Percentiles rank a stretch among this genome's conserved stretches.
These are phyloP conservation scores for Heliocybe sulcata DNA, from an alignment of 1,284 basidiomycete species.

Conservation along the genomic window DNA sequence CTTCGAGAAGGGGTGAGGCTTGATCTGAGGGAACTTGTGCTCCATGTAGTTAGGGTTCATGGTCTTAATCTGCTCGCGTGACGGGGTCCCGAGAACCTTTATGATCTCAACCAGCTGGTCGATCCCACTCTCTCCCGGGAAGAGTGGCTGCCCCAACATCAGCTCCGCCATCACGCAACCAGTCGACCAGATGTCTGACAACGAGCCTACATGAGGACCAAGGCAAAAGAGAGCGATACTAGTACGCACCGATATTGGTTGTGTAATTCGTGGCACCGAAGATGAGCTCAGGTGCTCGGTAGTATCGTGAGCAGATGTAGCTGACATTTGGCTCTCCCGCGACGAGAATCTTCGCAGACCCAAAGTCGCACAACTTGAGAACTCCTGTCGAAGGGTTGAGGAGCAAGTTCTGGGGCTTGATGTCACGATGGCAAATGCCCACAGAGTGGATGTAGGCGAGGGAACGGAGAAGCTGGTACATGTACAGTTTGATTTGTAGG, in stretches of 20 bases:
- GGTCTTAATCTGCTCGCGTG: slow-evolving; percentile 99
- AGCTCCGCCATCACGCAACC: slow-evolving; percentile 99
- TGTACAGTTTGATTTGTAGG: slow-evolving; percentile 97
- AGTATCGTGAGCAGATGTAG: slow-evolving; percentile 99
- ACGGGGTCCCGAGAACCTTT: slow-evolving; percentile 98
- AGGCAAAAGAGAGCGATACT: slow-evolving; percentile 2
- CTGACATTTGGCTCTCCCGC: slow-evolving; percentile 98
- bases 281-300: slow-evolving; percentile 98
- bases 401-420: slow-evolving; percentile 98
- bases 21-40: slow-evolving; percentile 99
- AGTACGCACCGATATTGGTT: slow-evolving; percentile 89
- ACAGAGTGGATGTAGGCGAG: slow-evolving; percentile 98
- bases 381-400: slow-evolving; percentile 95
- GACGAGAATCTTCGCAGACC: slow-evolving; percentile 97
- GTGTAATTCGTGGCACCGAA: slow-evolving; percentile 99
- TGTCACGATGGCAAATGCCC: slow-evolving; percentile 97
- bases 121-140: slow-evolving; percentile 99
- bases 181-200: slow-evolving; percentile 95
- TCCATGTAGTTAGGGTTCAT: slow-evolving; percentile 99
- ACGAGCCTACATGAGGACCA: slow-evolving; percentile 8
- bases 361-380: slow-evolving; percentile 98
- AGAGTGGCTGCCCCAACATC: slow-evolving; percentile 98
- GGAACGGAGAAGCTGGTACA: slow-evolving; percentile 96
- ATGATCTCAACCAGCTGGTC: slow-evolving; percentile 99
- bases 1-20: slow-evolving; percentile 94